These are phyloP conservation scores for Coemansia biformis DNA, from an alignment of 192 early-diverging fungal species.

Conservation along the genomic window DNA sequence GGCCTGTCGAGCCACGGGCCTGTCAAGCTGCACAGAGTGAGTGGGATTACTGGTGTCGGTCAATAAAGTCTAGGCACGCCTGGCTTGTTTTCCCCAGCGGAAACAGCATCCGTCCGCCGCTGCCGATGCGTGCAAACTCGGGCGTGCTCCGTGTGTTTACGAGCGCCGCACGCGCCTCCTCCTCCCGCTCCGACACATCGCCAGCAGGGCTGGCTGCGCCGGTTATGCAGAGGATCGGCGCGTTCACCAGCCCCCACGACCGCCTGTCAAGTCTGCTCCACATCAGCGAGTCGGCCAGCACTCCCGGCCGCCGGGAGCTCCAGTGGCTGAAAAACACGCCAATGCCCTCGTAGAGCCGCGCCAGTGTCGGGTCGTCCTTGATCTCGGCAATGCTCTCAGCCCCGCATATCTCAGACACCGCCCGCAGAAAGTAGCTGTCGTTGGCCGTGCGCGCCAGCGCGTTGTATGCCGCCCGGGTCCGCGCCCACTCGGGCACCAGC, in stretches of 20 bases:
- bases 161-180: conserved; percentile 30
- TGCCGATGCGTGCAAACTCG: conserved; percentile 34
- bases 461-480: conserved; percentile 47
- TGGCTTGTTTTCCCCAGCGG: conserved; percentile 28
- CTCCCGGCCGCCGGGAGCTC: conserved; percentile 34
- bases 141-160: conserved; percentile 22
- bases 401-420: conserved; percentile 37
- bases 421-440: conserved; percentile 34
- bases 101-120: conserved; percentile 35
- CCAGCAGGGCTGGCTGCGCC: conserved; percentile 4
- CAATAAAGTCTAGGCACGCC: conserved; percentile 41
- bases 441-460: conserved; percentile 34
- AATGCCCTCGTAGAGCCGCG: conserved; percentile 42
- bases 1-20: no score
- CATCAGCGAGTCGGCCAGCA: conserved; percentile 27
- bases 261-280: conserved; percentile 32
- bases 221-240: conserved; percentile 36
- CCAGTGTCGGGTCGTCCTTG: conserved; percentile 38
- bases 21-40: no score
- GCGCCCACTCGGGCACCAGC: conserved; percentile 46
- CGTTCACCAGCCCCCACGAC: conserved; percentile 29
- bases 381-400: conserved; percentile 31
- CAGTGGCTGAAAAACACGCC: conserved; percentile 48
- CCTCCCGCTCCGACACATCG: conserved; percentile 16
- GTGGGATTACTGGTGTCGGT: conserved; percentile 19